phyloP scores from a whole-genome alignment of 805 yeast species.

The Zygotorulaspora florentina region DNA sequence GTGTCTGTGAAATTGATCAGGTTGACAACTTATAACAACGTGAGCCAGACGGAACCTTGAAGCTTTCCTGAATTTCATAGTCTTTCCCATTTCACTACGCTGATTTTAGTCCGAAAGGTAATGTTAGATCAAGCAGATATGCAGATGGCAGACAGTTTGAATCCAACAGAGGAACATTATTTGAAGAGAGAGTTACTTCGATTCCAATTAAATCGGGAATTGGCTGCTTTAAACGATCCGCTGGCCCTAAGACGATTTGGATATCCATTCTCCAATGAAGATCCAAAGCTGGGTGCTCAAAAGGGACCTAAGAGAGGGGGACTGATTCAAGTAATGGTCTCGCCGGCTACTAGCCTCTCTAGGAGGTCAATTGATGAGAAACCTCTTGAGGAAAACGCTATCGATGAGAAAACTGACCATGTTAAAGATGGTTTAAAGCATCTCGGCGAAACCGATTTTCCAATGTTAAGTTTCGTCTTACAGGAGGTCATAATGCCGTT shows the following conservation, averaged over 20 bases:
- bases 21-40: too few species aligned
- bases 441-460: slow-evolving; percentile 42
- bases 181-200: slow-evolving; percentile 76
- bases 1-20: too few species aligned
- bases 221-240: slow-evolving; percentile 53
- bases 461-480: slow-evolving; percentile 66
- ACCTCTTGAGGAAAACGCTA: background rate
- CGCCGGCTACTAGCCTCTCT: background rate
- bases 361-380: background rate
- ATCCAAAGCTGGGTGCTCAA: slow-evolving; percentile 34
- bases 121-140: too few species aligned
- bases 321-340: slow-evolving; percentile 13
- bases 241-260: slow-evolving; percentile 69
- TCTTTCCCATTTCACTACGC: too few species aligned
- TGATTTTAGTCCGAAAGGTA: background rate
- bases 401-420: background rate
- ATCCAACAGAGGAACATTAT: slow-evolving; percentile 77
- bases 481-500: slow-evolving; percentile 58
- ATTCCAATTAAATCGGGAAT: slow-evolving; percentile 58
- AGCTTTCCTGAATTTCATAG: too few species aligned
- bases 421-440: too few species aligned
- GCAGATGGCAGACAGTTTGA: slow-evolving; percentile 26
- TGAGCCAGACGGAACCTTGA: too few species aligned
- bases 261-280: slow-evolving; percentile 58
- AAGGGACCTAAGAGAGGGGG: slow-evolving; percentile 15